Base-by-base conservation (phyloP, 2,329 filamentous ascomycete species). In the Didymella segeticola region DNA sequence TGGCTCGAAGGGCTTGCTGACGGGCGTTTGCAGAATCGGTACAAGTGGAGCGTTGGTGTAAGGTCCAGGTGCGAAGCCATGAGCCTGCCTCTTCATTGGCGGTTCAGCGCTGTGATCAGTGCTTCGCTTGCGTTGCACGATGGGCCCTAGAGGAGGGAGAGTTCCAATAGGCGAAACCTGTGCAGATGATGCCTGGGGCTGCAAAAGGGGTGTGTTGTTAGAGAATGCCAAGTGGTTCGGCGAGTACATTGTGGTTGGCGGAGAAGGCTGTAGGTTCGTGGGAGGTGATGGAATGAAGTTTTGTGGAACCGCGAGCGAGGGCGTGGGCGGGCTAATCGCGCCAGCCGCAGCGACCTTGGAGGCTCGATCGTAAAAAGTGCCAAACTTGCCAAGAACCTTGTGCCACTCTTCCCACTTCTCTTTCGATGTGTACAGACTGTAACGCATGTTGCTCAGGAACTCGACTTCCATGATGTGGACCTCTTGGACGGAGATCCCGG, bases 381-480 rank as follows among this genome's bases (percentile, higher is more conserved):
- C 87, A 71, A 97, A 97, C 62, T 88, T 89, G 46, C 89, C 84
- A 48, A 98, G 80, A 73, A 92, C 92, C 57, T 82, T 79, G 67
- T 97, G 87, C 95, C 95, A 98, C 47, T 87, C 83, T 42, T 86
- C 83, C 95, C 95, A 99, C 72, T 96, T 86, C 47, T 86, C 83
- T 70, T 91, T 88, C 3, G 93, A 96, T 3, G 91, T 91, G 71
- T 93, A 87, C 7, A 99, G 80, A 66, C 91, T 92, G 77, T 98
- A 99, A 68, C 93, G 87, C 88, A 99, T 96, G 75, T 98, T 98
- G 80, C 93, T 97, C 59, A 99, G 80, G 67, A 99, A 99, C 74
- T 99, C 95, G n/a, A 99, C 95, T 74, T 99, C 95, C 95, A 99
- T 99, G 37, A 97, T 89, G 73, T 99, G 95, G 45, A 99, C 96